These are phyloP conservation scores for Yamadazyma atmosphaerica DNA, from an alignment of 1,139 yeast genomes.

Conservation along the genomic window DNA sequence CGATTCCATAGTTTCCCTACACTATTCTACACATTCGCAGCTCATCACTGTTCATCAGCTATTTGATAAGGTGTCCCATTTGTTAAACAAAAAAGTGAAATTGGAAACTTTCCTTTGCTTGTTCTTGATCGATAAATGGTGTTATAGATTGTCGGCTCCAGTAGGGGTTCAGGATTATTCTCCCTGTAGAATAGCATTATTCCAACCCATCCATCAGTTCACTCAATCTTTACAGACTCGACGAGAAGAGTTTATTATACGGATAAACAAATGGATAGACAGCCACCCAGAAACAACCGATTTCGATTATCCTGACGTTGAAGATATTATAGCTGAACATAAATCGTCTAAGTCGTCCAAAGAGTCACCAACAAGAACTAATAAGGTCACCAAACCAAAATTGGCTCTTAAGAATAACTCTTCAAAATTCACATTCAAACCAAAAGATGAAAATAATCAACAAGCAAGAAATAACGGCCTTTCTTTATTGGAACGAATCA, in stretches of 20 bases:
- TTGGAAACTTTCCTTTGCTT: constrained; percentile 13
- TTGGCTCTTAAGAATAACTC: constrained; percentile 24
- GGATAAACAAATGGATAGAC: constrained; percentile 61
- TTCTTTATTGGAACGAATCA: constrained; percentile 44
- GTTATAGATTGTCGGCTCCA: constrained; percentile 13
- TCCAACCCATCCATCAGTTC: constrained; percentile 11
- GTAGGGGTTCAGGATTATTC: constrained; percentile 14
- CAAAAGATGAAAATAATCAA: constrained; percentile 23
- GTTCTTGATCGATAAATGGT: constrained; percentile 11
- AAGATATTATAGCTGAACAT: constrained; percentile 9
- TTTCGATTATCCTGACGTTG: constrained; percentile 8
- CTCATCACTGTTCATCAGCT: constrained; percentile 16
- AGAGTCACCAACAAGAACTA: too few species aligned
- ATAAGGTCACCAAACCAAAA: constrained; percentile 22
- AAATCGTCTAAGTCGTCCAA: too few species aligned
- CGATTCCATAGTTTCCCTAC: constrained; percentile 15
- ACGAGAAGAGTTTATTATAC: constrained; percentile 56
- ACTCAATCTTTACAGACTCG: constrained; percentile 19
- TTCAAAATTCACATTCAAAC: constrained; percentile 32
- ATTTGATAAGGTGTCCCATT: constrained; percentile 10
- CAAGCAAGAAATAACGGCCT: constrained; percentile 25
- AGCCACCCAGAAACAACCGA: constrained; percentile 21
- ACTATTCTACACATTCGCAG: constrained; percentile 15
- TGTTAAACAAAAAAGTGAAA: constrained; percentile 13
- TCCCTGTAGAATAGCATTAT: constrained; percentile 15